Evolutionary conservation across 2,329 filamentous ascomycete genomes (phyloP).

Genomic region (Colletotrichum kahawae): DNA sequence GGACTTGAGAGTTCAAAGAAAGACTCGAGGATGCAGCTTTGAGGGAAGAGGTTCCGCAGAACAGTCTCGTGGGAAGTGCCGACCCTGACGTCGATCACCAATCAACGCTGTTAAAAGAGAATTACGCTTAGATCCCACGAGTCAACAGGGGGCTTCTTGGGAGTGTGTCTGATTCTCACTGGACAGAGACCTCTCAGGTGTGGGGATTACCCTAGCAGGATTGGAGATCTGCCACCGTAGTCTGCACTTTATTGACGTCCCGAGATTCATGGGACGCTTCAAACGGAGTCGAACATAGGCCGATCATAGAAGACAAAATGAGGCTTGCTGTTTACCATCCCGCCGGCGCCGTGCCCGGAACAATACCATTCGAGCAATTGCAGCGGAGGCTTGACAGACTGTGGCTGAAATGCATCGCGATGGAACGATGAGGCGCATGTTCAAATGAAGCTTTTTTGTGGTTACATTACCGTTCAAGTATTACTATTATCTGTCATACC

Average conservation of each 20-base stretch:
- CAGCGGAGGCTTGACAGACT: not conserved
- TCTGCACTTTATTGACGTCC: not conserved
- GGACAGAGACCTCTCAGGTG: not conserved
- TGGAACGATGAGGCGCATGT: not conserved
- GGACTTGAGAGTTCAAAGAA: not conserved
- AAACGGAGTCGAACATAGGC: not conserved
- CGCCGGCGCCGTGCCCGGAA: not conserved
- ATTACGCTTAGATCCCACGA: not conserved
- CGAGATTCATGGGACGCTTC: not conserved
- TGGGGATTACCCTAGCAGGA: not conserved
- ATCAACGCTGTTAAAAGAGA: not conserved
- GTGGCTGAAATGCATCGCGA: not conserved
- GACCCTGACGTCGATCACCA: not conserved
- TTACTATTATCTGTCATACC: slow-evolving; percentile 4
- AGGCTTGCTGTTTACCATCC: not conserved
- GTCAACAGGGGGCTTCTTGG: not conserved
- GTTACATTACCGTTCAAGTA: not conserved
- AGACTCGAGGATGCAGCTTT: not conserved
- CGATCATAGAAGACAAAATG: too few relatives aligned
- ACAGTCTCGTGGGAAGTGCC: not conserved
- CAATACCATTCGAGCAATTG: not conserved
- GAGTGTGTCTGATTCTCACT: not conserved
- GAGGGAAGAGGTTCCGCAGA: not conserved
- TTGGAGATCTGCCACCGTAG: not conserved
- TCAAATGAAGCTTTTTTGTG: not conserved